phyloP scores from a whole-genome alignment of 1,284 basidiomycete species.

The Cutaneotrichosporon curvatum region DNA sequence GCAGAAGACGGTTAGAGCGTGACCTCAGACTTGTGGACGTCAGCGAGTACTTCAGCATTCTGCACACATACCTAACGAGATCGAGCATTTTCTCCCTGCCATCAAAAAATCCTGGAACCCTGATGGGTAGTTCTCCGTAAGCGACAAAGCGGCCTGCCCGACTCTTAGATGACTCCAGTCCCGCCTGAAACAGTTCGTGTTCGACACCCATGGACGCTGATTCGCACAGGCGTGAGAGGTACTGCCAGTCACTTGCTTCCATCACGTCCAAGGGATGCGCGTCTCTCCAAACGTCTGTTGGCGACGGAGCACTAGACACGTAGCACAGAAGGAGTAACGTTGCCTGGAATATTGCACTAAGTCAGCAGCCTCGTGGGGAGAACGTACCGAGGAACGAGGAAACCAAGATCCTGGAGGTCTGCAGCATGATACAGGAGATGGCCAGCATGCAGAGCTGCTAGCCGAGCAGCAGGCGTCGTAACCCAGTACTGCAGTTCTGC shows the following conservation, averaged over 20 bases:
- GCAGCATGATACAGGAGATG: constrained; percentile 1
- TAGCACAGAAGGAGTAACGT: constrained; percentile 7
- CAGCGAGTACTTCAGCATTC: neutral
- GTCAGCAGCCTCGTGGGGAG: no score
- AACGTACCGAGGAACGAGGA: constrained; percentile 7
- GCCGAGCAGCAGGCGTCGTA: neutral
- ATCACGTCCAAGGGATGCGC: constrained; percentile 1
- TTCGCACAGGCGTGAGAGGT: constrained; percentile 1
- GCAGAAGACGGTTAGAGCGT: constrained; percentile 3
- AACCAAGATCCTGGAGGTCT: constrained; percentile 3
- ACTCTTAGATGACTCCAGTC: no score
- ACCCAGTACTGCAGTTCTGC: constrained; percentile 3
- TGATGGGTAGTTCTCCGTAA: neutral
- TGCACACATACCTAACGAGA: constrained; percentile 5
- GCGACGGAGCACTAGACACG: neutral
- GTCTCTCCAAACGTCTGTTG: neutral
- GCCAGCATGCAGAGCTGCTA: constrained; percentile 3
- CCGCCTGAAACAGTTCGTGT: no score
- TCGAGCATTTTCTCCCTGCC: constrained; percentile 7
- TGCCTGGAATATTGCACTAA: constrained; percentile 9
- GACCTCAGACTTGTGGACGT: constrained; percentile 6
- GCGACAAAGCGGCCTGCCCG: constrained; percentile 1
- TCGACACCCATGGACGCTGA: neutral
- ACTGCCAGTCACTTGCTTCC: neutral
- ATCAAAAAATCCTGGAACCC: constrained; percentile 2